phyloP scores from a whole-genome alignment of 495 filamentous ascomycete species.

The Tuber indicum region DNA sequence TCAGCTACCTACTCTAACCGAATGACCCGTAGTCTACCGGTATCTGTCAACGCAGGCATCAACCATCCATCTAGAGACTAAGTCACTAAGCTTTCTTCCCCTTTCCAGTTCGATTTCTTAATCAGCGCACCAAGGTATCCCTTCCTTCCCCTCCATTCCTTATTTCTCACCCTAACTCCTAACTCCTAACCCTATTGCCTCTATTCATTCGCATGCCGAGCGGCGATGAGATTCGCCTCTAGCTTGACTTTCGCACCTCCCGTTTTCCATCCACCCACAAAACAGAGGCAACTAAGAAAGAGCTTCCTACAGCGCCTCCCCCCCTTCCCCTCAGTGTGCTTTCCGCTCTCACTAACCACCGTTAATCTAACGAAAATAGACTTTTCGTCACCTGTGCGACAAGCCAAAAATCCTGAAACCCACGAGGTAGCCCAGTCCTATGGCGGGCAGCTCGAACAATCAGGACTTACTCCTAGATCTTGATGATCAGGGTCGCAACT shows the following conservation, averaged over 20 bases:
- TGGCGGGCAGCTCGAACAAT: constrained; percentile 40
- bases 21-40: neutral
- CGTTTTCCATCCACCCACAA: constrained; percentile 18
- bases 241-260: constrained; percentile 16
- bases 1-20: neutral
- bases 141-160: neutral
- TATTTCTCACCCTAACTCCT: neutral
- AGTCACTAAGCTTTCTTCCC: neutral
- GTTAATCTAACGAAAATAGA: constrained; percentile 12
- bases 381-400: constrained; percentile 9
- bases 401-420: constrained; percentile 28
- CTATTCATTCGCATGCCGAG: neutral
- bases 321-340: constrained; percentile 11
- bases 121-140: neutral
- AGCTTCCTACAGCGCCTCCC: constrained; percentile 21
- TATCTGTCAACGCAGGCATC: neutral
- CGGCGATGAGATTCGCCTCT: constrained; percentile 36
- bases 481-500: constrained; percentile 40
- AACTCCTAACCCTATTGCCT: neutral
- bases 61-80: neutral
- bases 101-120: neutral
- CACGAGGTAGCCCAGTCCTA: constrained; percentile 28
- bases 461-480: constrained; percentile 42
- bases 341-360: constrained; percentile 9
- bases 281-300: constrained; percentile 20